phyloP scores from a whole-genome alignment of 176 grass and related monocot species.

The Carex scoparia region DNA sequence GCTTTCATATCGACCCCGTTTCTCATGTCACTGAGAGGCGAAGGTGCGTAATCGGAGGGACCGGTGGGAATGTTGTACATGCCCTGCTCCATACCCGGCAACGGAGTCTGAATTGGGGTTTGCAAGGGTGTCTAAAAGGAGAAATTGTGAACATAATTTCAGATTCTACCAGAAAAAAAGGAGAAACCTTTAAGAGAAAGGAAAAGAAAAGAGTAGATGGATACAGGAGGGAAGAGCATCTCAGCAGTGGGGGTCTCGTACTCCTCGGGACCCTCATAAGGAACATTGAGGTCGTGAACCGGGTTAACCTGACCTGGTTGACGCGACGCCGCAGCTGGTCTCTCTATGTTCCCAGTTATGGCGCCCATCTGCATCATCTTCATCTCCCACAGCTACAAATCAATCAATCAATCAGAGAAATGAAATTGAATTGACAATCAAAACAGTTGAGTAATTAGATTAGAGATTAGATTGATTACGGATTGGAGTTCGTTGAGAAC shows the following conservation, averaged over 20 bases:
- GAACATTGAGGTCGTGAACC: conserved; percentile 91
- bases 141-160: background rate
- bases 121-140: conserved; percentile 56
- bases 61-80: conserved; percentile 89
- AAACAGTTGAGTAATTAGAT: background rate
- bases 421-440: background rate
- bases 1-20: conserved; percentile 60
- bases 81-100: conserved; percentile 39
- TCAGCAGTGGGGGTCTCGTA: conserved; percentile 88
- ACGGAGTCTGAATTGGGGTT: conserved; percentile 83
- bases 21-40: conserved; percentile 64
- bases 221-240: conserved; percentile 82
- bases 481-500: conserved; percentile 88
- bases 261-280: conserved; percentile 91
- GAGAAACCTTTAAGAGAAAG: background rate
- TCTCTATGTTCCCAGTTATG: conserved; percentile 60
- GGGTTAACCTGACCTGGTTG: conserved; percentile 32
- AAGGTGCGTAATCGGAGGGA: conserved; percentile 82
- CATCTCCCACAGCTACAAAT: conserved; percentile 86
- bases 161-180: background rate
- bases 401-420: background rate
- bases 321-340: conserved; percentile 12
- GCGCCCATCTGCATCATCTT: conserved; percentile 97
- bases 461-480: conserved; percentile 23
- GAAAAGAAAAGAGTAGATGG: background rate